Conservation (phyloP, 352 stramenopile genomes). For the Globisporangium lucens region DNA sequence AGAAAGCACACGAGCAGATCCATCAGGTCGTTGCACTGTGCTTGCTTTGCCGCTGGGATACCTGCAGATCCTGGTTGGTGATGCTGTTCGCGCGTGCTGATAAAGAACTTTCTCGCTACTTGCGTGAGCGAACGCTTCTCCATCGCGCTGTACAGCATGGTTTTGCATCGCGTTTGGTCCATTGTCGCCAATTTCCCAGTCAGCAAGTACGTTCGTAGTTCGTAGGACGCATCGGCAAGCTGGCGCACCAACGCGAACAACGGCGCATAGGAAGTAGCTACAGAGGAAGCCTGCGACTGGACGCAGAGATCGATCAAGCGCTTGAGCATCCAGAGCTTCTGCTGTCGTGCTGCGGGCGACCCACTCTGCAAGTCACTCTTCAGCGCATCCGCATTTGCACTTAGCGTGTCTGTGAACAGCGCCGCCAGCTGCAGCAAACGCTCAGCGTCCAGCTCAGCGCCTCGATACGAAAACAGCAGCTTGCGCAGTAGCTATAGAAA, state of each 20-base stretch:
- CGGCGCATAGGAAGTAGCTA: background rate
- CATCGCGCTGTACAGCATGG: constrained; percentile 27
- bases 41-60: background rate
- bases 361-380: constrained; percentile 11
- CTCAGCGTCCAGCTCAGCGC: constrained; percentile 22
- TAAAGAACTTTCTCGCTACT: constrained; percentile 24
- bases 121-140: constrained; percentile 23
- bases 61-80: constrained; percentile 7
- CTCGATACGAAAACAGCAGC: constrained; percentile 40
- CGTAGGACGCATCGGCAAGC: constrained; percentile 20
- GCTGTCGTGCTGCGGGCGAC: constrained; percentile 10
- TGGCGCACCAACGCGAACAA: constrained; percentile 18
- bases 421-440: constrained; percentile 26
- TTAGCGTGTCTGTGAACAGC: constrained; percentile 27
- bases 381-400: constrained; percentile 18
- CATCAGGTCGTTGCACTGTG: constrained; percentile 1
- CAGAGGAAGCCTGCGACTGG: constrained; percentile 21
- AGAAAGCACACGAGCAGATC: constrained; percentile 10
- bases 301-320: constrained; percentile 48
- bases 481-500: constrained; percentile 35
- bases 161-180: constrained; percentile 7
- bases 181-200: constrained; percentile 20
- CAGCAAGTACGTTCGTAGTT: constrained; percentile 37
- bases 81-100: constrained; percentile 20
- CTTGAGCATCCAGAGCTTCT: constrained; percentile 33